Conservation (phyloP, 1,284 basidiomycete genomes). For the Tilletia horrida region DNA sequence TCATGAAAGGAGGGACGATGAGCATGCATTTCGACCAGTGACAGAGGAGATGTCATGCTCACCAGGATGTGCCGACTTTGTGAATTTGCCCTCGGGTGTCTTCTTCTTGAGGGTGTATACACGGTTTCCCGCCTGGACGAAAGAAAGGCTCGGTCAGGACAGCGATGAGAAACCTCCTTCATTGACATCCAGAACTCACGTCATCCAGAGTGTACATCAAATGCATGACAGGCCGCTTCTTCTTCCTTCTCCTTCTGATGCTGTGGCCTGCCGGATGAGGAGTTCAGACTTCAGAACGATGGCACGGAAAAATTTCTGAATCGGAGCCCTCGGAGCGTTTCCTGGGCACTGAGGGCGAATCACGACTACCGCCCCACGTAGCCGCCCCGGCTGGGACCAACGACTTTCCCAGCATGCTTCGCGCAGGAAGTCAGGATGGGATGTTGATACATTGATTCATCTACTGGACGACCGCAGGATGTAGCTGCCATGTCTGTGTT, state of each 20-base stretch:
- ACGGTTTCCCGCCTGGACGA: slow-evolving; percentile 50
- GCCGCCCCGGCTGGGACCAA: no score
- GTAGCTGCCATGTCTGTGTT: no score
- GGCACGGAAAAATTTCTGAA: no score
- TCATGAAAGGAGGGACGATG: neutral
- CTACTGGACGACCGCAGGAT: no score
- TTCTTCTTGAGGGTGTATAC: slow-evolving; percentile 54
- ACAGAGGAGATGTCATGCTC: neutral
- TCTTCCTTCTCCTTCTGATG: neutral
- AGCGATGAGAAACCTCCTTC: neutral
- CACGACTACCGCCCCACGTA: no score
- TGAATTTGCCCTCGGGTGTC: slow-evolving; percentile 44
- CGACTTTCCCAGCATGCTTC: no score
- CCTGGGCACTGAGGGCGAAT: no score
- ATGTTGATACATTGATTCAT: no score
- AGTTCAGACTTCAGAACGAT: no score
- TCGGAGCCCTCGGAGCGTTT: no score
- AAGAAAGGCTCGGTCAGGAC: neutral
- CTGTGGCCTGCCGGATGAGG: neutral
- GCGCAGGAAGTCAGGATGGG: no score
- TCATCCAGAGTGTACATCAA: slow-evolving; percentile 52
- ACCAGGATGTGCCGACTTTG: slow-evolving; percentile 51
- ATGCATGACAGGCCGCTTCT: slow-evolving; percentile 33
- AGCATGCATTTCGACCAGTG: neutral
- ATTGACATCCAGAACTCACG: slow-evolving; percentile 32